Percentiles rank a stretch among this genome's conserved stretches.
phyloP scores from a whole-genome alignment of 148 eudicot species.

The Amaranthus palmeri region DNA sequence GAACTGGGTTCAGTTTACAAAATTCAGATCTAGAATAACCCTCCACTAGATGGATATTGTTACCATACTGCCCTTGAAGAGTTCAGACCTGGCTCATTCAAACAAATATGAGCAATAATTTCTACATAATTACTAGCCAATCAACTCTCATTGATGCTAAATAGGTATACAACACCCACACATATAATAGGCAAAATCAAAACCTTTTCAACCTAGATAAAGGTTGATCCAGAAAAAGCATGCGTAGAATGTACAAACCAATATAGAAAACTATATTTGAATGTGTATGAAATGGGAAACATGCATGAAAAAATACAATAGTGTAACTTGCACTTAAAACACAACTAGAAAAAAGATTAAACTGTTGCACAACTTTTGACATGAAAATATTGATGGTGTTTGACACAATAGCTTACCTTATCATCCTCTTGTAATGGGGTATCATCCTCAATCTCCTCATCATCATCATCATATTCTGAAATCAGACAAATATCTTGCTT shows the following conservation, averaged over 20 bases:
- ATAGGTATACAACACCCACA: not conserved
- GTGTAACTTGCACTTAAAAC: not conserved
- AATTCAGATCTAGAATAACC: too few relatives aligned
- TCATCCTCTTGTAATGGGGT: slow-evolving; percentile 23
- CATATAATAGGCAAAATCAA: not conserved
- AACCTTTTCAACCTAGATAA: not conserved
- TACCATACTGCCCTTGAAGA: too few relatives aligned
- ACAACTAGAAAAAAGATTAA: not conserved
- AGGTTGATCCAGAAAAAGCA: not conserved
- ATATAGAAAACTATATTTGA: not conserved
- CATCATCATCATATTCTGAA: slow-evolving; percentile 48
- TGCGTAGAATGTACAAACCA: not conserved
- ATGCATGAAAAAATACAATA: not conserved
- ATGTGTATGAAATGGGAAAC: not conserved
- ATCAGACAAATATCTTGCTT: slow-evolving; percentile 1
- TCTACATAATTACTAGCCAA: too few relatives aligned
- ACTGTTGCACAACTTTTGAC: slow-evolving; percentile 5
- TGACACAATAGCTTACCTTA: slow-evolving; percentile 33
- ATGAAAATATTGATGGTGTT: not conserved
- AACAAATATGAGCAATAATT: too few relatives aligned
- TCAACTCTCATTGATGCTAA: too few relatives aligned
- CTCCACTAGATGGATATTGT: too few relatives aligned
- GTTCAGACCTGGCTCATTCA: too few relatives aligned
- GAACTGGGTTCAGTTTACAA: too few relatives aligned
- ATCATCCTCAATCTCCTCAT: slow-evolving; percentile 33